Evolutionary conservation across 1,139 yeast genomes (phyloP).

Genomic region (Magnusiomyces suaveolens): DNA sequence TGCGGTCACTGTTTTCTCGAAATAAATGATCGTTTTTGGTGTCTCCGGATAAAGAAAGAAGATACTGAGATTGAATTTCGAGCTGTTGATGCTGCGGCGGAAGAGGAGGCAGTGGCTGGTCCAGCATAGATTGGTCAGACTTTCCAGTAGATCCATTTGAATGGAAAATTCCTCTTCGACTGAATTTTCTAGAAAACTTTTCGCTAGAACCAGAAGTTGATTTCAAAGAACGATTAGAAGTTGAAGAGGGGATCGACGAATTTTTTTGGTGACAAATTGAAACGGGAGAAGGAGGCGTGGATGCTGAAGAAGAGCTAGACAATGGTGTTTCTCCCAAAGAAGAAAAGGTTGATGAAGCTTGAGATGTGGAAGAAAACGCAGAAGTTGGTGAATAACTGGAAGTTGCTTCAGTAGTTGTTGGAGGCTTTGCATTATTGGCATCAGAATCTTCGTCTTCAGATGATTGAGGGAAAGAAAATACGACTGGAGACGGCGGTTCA

Average conservation of each 20-base stretch:
- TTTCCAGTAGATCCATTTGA: background rate
- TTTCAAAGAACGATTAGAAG: background rate
- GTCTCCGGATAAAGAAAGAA: background rate
- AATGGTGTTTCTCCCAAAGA: constrained; percentile 17
- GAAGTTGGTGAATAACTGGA: background rate
- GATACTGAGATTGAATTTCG: background rate
- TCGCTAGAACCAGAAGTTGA: background rate
- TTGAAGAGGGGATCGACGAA: background rate
- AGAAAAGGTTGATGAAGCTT: constrained; percentile 12
- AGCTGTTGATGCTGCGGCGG: background rate
- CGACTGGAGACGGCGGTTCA: background rate
- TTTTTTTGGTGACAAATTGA: constrained; percentile 6
- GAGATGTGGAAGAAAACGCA: background rate
- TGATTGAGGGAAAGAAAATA: background rate
- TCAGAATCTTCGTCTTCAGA: background rate
- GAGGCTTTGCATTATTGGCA: background rate
- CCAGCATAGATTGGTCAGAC: background rate
- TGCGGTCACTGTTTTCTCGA: background rate
- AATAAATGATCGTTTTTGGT: background rate
- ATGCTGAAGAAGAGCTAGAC: constrained; percentile 16
- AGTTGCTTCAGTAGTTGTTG: background rate
- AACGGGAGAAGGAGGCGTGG: constrained; percentile 20
- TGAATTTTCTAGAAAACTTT: background rate
- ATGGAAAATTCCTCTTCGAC: background rate
- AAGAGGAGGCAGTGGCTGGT: constrained; percentile 1